Conservation (phyloP, 768 basidiomycete species). For the Lentinus brumalis region DNA sequence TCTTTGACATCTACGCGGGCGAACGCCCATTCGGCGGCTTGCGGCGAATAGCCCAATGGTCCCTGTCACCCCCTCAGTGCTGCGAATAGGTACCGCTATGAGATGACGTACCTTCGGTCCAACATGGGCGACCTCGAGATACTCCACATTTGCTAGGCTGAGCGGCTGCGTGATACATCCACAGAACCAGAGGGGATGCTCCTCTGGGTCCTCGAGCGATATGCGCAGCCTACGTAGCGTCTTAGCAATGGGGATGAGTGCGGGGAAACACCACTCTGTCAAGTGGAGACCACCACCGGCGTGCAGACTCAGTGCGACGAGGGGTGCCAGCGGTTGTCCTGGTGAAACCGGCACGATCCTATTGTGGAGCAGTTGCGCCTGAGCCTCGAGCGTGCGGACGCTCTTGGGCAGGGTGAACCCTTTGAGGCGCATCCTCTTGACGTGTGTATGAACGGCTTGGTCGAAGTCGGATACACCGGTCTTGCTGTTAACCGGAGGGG, state of each 20-base stretch:
- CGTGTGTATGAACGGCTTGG: too few species aligned
- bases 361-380: too few species aligned
- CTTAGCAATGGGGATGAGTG: neutral
- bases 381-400: too few species aligned
- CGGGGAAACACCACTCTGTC: neutral
- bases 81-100: neutral
- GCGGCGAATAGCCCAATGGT: neutral
- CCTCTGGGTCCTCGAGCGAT: neutral
- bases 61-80: neutral
- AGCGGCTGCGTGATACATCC: neutral
- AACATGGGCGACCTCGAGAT: neutral
- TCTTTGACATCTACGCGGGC: neutral
- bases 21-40: neutral
- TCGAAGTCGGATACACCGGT: too few species aligned
- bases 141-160: neutral
- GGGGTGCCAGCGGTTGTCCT: too few species aligned
- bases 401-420: too few species aligned
- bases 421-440: too few species aligned
- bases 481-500: too few species aligned
- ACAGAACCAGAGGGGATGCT: neutral
- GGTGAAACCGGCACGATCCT: too few species aligned
- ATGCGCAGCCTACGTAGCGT: neutral
- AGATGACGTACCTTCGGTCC: neutral
- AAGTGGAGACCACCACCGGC: neutral
- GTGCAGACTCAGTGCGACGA: neutral